Base-by-base conservation (phyloP, 352 stramenopile species). In the Pythium dissotocum region DNA sequence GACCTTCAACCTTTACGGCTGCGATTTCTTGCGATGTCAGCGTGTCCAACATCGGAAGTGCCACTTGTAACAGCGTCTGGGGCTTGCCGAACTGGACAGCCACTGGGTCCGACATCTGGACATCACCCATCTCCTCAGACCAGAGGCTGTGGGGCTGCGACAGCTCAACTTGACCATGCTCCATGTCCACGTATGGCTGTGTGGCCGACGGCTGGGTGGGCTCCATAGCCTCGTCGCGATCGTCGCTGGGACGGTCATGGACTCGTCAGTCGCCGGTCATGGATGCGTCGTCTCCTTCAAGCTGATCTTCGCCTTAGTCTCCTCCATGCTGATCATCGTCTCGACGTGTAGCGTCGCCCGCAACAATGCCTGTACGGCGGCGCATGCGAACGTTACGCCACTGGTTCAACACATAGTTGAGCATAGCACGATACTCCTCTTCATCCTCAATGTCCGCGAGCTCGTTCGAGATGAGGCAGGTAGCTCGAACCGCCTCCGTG, bases 391-490 rank as follows among this genome's bases (percentile, higher is more conserved):
- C 52, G 42, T 72, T 70, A 8, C 61, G 33, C 61, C 61, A 71
- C 53, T 71, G 61, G 6, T 5, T 18, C 4, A 77, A 14, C 0
- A 77, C 61, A 56, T 71, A 71, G 6, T 33, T 6, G 3, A 69
- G 38, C 57, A 69, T 65, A 6, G 53, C 40, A 0, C 52, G 10
- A 35, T 70, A 77, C 35, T 72, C 51, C 7, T 1, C 7, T 2
- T 66, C 58, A 24, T 70, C 63, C 5, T 63, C 51, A 28, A 75
- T 70, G 38, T 77, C 67, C 0, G 55, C 71, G 6, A 77, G 32
- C 18, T 75, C 59, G 36, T 24, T 69, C 0, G 59, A 33, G n/a
- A 75, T 71, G 1, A 75, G 44, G 18, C 74, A 52, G 1, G 60
- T 72, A 1, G 46, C 63, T 8, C 63, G 40, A 4, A 68, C 49